These are phyloP conservation scores for Aspergillus aculeatus DNA, from an alignment of 2,329 filamentous ascomycete species.

Conservation along the genomic window DNA sequence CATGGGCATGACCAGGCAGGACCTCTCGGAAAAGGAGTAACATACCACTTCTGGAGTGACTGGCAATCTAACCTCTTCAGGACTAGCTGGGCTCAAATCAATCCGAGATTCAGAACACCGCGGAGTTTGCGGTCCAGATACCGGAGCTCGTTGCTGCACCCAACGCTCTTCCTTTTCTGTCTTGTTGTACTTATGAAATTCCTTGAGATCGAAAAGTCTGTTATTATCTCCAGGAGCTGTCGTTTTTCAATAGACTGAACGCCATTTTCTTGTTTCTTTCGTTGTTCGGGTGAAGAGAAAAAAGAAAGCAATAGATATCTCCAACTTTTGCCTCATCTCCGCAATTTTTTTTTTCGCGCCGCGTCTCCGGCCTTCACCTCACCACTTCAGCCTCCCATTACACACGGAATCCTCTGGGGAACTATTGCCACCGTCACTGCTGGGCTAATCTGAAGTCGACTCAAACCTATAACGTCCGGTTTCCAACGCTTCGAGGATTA, in stretches of 20 bases:
- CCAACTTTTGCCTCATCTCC: neutral
- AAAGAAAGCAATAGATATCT: neutral
- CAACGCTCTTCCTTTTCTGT: neutral
- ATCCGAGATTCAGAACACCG: neutral
- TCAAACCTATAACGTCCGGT: neutral
- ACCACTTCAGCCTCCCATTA: neutral
- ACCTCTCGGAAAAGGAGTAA: neutral
- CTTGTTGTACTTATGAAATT: neutral
- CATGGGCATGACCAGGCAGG: neutral
- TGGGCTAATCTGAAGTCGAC: neutral
- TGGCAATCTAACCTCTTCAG: neutral
- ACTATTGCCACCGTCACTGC: neutral
- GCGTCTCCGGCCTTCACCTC: neutral
- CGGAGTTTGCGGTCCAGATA: neutral
- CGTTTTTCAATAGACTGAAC: neutral
- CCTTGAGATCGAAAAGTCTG: neutral
- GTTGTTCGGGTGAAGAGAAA: neutral
- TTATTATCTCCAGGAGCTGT: neutral
- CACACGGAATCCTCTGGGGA: neutral
- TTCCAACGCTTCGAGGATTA: neutral
- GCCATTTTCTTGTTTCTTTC: neutral
- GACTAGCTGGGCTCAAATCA: neutral
- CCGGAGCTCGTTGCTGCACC: neutral
- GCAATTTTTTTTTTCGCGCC: neutral
- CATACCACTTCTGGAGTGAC: neutral